Evolutionary conservation across 2,329 filamentous ascomycete genomes (phyloP).

Genomic region (Beauveria asiatica): DNA sequence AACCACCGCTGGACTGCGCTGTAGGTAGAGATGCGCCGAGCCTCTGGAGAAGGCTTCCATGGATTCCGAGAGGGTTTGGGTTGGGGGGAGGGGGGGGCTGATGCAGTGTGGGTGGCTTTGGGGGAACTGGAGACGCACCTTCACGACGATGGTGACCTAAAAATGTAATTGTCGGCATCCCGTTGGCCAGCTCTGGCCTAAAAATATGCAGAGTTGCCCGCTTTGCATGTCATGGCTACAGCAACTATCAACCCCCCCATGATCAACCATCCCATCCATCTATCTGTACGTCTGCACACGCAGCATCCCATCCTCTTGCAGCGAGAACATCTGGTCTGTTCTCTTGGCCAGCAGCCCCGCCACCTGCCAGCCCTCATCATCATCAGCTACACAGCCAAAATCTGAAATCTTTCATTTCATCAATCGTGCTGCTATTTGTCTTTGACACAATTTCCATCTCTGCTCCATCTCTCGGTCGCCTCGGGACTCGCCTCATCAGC

Average conservation of each 20-base stretch:
- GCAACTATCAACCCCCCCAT: background rate
- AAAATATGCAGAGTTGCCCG: constrained; percentile 4
- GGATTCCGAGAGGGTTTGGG: background rate
- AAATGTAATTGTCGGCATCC: background rate
- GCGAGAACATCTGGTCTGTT: background rate
- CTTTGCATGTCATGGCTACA: background rate
- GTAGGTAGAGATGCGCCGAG: background rate
- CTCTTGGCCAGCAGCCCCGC: background rate
- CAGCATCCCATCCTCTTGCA: background rate
- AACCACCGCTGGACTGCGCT: background rate
- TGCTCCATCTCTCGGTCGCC: background rate
- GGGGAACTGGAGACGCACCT: background rate
- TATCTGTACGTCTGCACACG: background rate
- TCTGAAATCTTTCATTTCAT: no score
- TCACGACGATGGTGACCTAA: background rate
- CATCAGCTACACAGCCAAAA: no score
- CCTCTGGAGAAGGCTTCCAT: background rate
- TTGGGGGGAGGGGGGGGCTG: background rate
- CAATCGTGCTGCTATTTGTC: no score
- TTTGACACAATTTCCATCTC: background rate
- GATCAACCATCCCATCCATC: background rate
- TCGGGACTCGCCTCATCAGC: background rate
- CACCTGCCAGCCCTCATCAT: background rate
- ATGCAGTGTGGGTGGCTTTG: background rate
- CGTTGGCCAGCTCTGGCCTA: constrained; percentile 1